Percentiles rank a stretch among this genome's conserved stretches.
These are phyloP conservation scores for Xanthoconium purpureum DNA, from an alignment of 768 basidiomycete species.

Conservation along the genomic window DNA sequence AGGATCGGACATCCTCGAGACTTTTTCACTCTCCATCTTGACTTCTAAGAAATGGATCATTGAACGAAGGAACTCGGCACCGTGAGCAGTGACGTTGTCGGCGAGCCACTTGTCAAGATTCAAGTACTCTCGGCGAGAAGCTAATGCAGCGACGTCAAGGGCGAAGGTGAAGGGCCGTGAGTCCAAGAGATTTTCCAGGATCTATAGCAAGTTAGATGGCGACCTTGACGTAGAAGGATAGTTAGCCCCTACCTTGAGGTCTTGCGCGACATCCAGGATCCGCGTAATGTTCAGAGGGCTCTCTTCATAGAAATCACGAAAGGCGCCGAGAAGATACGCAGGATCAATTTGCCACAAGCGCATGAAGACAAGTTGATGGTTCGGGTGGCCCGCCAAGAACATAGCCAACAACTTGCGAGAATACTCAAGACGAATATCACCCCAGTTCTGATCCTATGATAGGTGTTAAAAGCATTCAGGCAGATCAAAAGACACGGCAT, in stretches of 20 bases:
- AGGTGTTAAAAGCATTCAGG: neutral
- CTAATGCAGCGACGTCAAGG: constrained; percentile 90
- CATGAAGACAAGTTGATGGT: constrained; percentile 96
- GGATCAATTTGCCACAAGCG: constrained; percentile 92
- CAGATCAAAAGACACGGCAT: constrained; percentile 32
- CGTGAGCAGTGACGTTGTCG: constrained; percentile 79
- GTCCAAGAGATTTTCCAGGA: constrained; percentile 88
- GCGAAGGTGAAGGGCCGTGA: constrained; percentile 87
- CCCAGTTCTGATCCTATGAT: constrained; percentile 75
- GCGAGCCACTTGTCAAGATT: constrained; percentile 97
- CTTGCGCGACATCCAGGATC: constrained; percentile 92
- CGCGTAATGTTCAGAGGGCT: constrained; percentile 91
- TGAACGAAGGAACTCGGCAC: constrained; percentile 81
- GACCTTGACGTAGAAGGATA: neutral
- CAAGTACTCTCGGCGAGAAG: constrained; percentile 88
- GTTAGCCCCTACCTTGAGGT: constrained; percentile 68
- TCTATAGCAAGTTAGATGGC: constrained; percentile 42
- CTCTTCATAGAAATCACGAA: constrained; percentile 90
- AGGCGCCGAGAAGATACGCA: constrained; percentile 78
- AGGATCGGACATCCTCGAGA: constrained; percentile 71
- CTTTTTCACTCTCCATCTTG: constrained; percentile 91
- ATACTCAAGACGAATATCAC: constrained; percentile 83
- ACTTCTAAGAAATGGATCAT: constrained; percentile 86
- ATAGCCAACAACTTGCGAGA: constrained; percentile 79
- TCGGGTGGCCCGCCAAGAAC: constrained; percentile 91